Percentiles rank a stretch among this genome's conserved stretches.
Evolutionary conservation across 2,329 filamentous ascomycete species (phyloP).

Genomic region (Huntiella bhutanensis): DNA sequence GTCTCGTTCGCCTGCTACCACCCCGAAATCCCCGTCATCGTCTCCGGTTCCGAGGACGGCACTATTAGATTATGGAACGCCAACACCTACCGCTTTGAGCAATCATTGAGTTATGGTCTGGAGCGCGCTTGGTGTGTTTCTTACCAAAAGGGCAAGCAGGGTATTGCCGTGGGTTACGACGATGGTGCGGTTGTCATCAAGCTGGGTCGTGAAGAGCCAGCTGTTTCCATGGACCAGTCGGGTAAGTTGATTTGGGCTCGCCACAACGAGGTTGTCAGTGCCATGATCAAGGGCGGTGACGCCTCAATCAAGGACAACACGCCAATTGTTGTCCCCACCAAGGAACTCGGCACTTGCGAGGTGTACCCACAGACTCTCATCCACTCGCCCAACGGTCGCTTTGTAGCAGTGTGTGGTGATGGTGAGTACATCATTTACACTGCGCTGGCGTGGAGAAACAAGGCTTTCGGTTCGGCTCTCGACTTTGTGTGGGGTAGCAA

Average conservation of each 20-base stretch:
- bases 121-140: slow-evolving; percentile 96
- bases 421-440: slow-evolving; percentile 99
- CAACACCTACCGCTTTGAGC: slow-evolving; percentile 90
- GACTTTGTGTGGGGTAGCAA: slow-evolving; percentile 97
- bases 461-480: slow-evolving; percentile 84
- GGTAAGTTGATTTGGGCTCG: slow-evolving; percentile 94
- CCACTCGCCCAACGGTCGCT: slow-evolving; percentile 89
- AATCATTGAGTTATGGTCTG: slow-evolving; percentile 86
- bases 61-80: slow-evolving; percentile 98
- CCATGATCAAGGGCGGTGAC: slow-evolving; percentile 84
- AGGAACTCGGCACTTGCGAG: slow-evolving; percentile 90
- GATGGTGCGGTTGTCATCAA: slow-evolving; percentile 96
- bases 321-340: slow-evolving; percentile 69
- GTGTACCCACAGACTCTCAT: slow-evolving; percentile 87
- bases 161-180: slow-evolving; percentile 88
- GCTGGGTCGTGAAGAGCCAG: slow-evolving; percentile 90
- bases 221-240: slow-evolving; percentile 89
- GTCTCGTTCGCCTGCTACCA: slow-evolving; percentile 98
- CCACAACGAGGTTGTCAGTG: slow-evolving; percentile 86
- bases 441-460: slow-evolving; percentile 88
- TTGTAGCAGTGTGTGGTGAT: slow-evolving; percentile 68
- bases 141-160: slow-evolving; percentile 86
- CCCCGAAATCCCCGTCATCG: slow-evolving; percentile 88
- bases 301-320: slow-evolving; percentile 70
- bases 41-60: slow-evolving; percentile 93